Percentiles rank a stretch among this genome's conserved stretches.
Conservation (phyloP, 75 land plant species). For the Pinus tabuliformis region DNA sequence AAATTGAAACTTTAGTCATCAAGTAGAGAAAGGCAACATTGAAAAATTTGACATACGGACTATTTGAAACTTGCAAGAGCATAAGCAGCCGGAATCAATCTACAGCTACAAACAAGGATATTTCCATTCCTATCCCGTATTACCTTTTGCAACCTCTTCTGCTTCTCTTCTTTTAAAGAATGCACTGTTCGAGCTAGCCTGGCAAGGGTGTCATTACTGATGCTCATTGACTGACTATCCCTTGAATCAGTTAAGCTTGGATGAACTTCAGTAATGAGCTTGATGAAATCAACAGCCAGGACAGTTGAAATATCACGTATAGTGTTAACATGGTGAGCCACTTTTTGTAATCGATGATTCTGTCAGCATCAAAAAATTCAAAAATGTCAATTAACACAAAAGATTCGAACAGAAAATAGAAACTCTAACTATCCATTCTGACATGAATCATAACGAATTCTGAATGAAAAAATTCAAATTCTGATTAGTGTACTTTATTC, state of each 20-base stretch:
- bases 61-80: not conserved
- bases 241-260: slow-evolving; percentile 42
- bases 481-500: not conserved
- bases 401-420: not conserved
- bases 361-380: slow-evolving; percentile 13
- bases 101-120: not conserved
- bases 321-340: slow-evolving; percentile 22
- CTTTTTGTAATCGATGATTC: slow-evolving; percentile 52
- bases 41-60: not conserved
- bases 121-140: not conserved
- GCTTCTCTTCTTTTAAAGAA: slow-evolving; percentile 36
- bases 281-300: slow-evolving; percentile 40
- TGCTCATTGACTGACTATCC: slow-evolving; percentile 34
- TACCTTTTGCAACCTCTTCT: slow-evolving; percentile 41
- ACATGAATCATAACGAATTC: not conserved
- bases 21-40: not conserved
- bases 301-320: slow-evolving; percentile 49
- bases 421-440: not conserved
- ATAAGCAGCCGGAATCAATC: not conserved
- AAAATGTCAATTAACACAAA: not conserved
- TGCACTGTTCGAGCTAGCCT: slow-evolving; percentile 29
- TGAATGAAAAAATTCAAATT: not conserved
- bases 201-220: slow-evolving; percentile 62
- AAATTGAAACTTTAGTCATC: not conserved
- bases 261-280: slow-evolving; percentile 44